Evolutionary conservation across 148 eudicot genomes (phyloP).

Genomic region (Vaccinium darrowii): DNA sequence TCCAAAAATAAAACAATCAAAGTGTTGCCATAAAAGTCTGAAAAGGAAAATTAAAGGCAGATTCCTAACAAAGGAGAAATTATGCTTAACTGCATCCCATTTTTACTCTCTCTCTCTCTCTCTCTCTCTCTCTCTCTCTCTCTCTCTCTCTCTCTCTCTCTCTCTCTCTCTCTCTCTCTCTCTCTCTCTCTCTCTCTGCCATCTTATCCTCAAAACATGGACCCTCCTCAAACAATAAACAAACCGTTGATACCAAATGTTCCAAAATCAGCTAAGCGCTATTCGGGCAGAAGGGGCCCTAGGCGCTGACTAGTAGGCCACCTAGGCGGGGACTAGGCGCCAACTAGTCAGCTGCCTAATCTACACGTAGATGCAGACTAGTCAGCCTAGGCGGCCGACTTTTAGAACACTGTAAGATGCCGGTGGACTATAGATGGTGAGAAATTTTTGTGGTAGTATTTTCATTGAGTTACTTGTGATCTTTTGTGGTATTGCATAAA

Average conservation of each 20-base stretch:
- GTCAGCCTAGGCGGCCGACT: too few species aligned
- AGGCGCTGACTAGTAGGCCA: too few species aligned
- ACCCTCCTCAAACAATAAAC: not conserved
- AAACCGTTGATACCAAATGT: too few species aligned
- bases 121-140: not conserved
- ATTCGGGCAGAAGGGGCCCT: too few species aligned
- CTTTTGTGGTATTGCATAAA: not conserved
- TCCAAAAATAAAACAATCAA: too few species aligned
- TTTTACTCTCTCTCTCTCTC: not conserved
- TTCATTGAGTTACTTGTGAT: not conserved
- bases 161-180: not conserved
- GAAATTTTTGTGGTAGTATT: slow-evolving; percentile 3
- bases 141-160: not conserved
- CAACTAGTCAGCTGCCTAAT: too few species aligned
- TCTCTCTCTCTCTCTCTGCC: not conserved
- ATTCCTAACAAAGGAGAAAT: not conserved
- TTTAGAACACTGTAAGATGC: too few species aligned
- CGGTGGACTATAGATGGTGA: not conserved
- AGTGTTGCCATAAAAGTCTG: too few species aligned
- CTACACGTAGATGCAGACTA: too few species aligned
- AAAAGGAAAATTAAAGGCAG: too few species aligned
- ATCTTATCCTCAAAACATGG: not conserved
- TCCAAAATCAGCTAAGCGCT: too few species aligned
- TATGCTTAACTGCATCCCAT: not conserved
- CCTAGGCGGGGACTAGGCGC: too few species aligned